phyloP scores from a whole-genome alignment of 2,329 filamentous ascomycete genomes.

The Monilinia vaccinii-corymbosi region DNA sequence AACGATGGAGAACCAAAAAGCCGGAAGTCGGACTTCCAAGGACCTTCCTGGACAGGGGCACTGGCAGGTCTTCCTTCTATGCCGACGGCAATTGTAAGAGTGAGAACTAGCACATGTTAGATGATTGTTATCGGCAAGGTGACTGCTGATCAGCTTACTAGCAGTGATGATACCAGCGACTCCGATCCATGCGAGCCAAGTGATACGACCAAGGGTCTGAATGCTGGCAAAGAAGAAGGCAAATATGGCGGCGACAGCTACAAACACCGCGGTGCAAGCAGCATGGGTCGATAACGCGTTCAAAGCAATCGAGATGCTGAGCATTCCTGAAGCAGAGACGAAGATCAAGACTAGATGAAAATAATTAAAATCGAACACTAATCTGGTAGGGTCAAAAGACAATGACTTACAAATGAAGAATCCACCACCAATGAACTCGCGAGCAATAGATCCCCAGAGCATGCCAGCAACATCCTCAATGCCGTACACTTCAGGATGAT shows the following conservation, averaged over 20 bases:
- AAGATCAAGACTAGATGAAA: not conserved
- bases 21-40: conserved; percentile 50
- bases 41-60: conserved; percentile 32
- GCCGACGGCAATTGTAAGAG: conserved; percentile 45
- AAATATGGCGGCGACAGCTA: conserved; percentile 41
- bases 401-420: conserved; percentile 1
- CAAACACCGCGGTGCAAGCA: conserved; percentile 50
- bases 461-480: conserved; percentile 4
- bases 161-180: conserved; percentile 49
- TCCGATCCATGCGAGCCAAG: conserved; percentile 53
- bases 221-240: conserved; percentile 43
- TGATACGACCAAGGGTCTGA: conserved; percentile 51
- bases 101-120: conserved; percentile 34
- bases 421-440: not conserved
- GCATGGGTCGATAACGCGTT: conserved; percentile 51
- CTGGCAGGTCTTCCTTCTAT: conserved; percentile 26
- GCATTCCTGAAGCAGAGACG: conserved; percentile 27
- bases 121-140: not conserved
- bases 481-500: conserved; percentile 40
- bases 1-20: conserved; percentile 49
- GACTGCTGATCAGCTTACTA: not conserved
- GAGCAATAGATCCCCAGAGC: not conserved
- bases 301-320: conserved; percentile 27
- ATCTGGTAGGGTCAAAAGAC: conserved; percentile 38
- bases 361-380: conserved; percentile 40